Base-by-base conservation (phyloP, 768 basidiomycete species). In the Hericium erinaceus region DNA sequence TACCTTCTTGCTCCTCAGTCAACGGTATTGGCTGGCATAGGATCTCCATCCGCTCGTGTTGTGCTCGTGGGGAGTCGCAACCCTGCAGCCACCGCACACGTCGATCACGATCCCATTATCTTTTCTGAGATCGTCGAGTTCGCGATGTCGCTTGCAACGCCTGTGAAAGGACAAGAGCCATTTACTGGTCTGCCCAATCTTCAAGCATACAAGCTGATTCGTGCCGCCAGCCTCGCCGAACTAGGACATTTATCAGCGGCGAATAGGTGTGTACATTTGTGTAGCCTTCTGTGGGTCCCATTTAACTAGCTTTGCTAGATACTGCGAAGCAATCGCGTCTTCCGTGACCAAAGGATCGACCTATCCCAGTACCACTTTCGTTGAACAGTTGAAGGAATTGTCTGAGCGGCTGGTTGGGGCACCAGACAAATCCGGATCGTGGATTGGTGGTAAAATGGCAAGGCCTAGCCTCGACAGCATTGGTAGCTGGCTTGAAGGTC, bases 41-140 rank as follows among this genome's bases (percentile, higher is more conserved):
- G 85, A 9, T 76, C 81, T 41, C 80, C 83, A 8, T 75, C 83
- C 12, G 77, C 82, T 22, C 84, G 91, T 11, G 76, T 94, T 28
- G 76, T 82, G 5, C 74, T 98, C 24, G 67, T 94, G 41, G 92
- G 92, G n/a, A 81, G 73, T 66, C 87, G 85, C 5, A 75, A 73
- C 52, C 66, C 66, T 38, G 71, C 68, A 40, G 77, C 81, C 0
- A 75, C 71, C 54, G 84, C 83, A 66, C 71, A 75, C 66, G 82
- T 79, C 67, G 84, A 93, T 65, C 71, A 77, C 2, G 94, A 97
- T 66, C 73, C 87, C 2, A 74, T 93, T 52, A 81, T 95, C 58
- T 81, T 97, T 62, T 85, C 93, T 2, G 97, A 99, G 72, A 85
- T 97, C 51, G 74, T 85, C 13, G 97, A 99, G 73, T 98, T 92